These are phyloP conservation scores for Botryotinia narcissicola DNA, from an alignment of 2,329 filamentous ascomycete genomes.

Conservation along the genomic window DNA sequence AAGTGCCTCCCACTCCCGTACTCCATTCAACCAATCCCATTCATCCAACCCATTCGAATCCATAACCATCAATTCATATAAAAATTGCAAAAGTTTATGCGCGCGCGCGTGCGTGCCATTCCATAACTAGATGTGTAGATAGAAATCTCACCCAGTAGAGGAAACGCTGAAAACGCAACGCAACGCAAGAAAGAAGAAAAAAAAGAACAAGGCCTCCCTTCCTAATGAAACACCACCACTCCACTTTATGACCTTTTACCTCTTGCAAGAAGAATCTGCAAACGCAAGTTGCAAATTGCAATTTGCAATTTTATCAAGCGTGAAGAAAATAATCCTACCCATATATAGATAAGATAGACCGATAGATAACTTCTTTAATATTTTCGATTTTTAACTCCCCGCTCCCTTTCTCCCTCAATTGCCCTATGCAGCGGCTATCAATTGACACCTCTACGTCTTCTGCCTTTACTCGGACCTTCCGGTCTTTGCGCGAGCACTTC, in stretches of 20 bases:
- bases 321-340: background rate
- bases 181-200: background rate
- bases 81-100: background rate
- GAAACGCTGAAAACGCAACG: background rate
- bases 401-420: background rate
- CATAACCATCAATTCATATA: background rate
- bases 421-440: background rate
- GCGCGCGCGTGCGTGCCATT: background rate
- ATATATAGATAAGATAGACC: background rate
- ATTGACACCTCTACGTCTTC: conserved; percentile 56
- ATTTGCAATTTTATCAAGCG: background rate
- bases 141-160: background rate
- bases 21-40: conserved; percentile 24
- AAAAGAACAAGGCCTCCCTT: background rate
- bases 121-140: background rate
- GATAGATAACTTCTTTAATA: background rate
- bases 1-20: conserved; percentile 1
- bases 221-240: conserved; percentile 2
- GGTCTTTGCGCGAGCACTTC: conserved; percentile 83
- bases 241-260: background rate
- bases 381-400: background rate
- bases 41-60: background rate
- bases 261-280: background rate
- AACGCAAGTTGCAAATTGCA: background rate
- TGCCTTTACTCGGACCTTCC: conserved; percentile 78